phyloP scores from a whole-genome alignment of 768 basidiomycete genomes.

The Termitomyces bulborhizus region DNA sequence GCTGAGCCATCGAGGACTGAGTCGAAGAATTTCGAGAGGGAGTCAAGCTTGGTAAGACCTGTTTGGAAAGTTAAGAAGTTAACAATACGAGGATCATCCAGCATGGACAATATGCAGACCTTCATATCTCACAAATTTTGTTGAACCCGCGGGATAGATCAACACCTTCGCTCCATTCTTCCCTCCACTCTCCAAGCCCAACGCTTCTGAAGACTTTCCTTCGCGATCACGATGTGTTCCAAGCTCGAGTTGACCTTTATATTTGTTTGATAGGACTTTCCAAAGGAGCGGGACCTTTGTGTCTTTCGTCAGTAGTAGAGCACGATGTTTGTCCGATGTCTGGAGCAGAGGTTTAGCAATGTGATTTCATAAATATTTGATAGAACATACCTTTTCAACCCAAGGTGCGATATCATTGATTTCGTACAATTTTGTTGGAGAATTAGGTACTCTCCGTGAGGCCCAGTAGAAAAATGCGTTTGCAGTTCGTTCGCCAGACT shows the following conservation, averaged over 20 bases:
- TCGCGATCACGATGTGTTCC: slow-evolving; percentile 61
- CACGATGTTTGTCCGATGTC: slow-evolving; percentile 38
- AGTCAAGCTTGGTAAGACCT: slow-evolving; percentile 72
- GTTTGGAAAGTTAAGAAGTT: not conserved
- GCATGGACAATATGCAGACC: slow-evolving; percentile 33
- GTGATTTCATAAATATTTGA: not conserved
- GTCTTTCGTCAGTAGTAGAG: slow-evolving; percentile 68
- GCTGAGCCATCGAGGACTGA: slow-evolving; percentile 64
- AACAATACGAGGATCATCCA: not conserved
- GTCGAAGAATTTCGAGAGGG: slow-evolving; percentile 68
- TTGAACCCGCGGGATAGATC: slow-evolving; percentile 59
- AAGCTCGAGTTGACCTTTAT: slow-evolving; percentile 54
- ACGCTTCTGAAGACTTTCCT: slow-evolving; percentile 46
- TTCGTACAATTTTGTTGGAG: slow-evolving; percentile 54
- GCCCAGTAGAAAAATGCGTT: slow-evolving; percentile 73
- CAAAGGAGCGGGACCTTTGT: slow-evolving; percentile 74
- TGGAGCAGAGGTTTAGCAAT: not conserved
- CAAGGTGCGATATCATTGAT: slow-evolving; percentile 57
- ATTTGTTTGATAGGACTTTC: slow-evolving; percentile 75
- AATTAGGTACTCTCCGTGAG: slow-evolving; percentile 65
- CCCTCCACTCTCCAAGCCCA: slow-evolving; percentile 54
- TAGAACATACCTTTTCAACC: slow-evolving; percentile 54
- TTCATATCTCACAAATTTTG: slow-evolving; percentile 54
- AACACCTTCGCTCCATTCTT: slow-evolving; percentile 62
- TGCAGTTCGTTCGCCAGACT: slow-evolving; percentile 63